phyloP scores from a whole-genome alignment of 73 alveolate species.

The Symbiodinium pilosum region DNA sequence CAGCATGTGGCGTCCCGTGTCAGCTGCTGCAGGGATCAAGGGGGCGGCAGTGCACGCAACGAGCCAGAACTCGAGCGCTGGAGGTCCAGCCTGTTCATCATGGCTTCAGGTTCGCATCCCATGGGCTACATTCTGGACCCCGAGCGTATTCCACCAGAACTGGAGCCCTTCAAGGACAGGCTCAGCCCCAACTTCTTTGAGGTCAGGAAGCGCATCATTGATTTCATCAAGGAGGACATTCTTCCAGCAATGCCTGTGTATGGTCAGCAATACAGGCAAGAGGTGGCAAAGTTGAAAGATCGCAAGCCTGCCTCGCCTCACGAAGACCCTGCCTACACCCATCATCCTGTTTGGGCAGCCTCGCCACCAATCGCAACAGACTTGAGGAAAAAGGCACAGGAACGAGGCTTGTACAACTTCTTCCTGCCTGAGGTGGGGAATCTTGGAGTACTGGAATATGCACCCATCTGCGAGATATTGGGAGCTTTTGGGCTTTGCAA shows the following conservation, averaged over 20 bases:
- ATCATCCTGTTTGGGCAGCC: slow-evolving; percentile 77
- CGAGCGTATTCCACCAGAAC: slow-evolving; percentile 42
- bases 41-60: too few relatives aligned
- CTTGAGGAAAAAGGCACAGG: slow-evolving; percentile 78
- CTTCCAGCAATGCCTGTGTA: slow-evolving; percentile 70
- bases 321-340: slow-evolving; percentile 37
- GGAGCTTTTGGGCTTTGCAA: slow-evolving; percentile 63
- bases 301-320: slow-evolving; percentile 78
- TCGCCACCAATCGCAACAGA: slow-evolving; percentile 58
- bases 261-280: slow-evolving; percentile 45
- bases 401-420: slow-evolving; percentile 80
- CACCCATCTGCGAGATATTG: slow-evolving; percentile 76
- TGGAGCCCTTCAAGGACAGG: slow-evolving; percentile 84
- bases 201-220: slow-evolving; percentile 57
- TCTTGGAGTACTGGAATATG: slow-evolving; percentile 70
- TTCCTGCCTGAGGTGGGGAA: slow-evolving; percentile 90
- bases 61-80: too few relatives aligned
- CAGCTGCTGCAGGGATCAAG: too few relatives aligned
- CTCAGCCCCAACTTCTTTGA: slow-evolving; percentile 53
- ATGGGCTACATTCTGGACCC: slow-evolving; percentile 75
- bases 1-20: too few relatives aligned
- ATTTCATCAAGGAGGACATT: slow-evolving; percentile 82
- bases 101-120: background rate
- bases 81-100: too few relatives aligned
- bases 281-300: slow-evolving; percentile 27